Evolutionary conservation across 176 grass and related monocot genomes (phyloP).

Genomic region (Echinochloa phyllopogon): DNA sequence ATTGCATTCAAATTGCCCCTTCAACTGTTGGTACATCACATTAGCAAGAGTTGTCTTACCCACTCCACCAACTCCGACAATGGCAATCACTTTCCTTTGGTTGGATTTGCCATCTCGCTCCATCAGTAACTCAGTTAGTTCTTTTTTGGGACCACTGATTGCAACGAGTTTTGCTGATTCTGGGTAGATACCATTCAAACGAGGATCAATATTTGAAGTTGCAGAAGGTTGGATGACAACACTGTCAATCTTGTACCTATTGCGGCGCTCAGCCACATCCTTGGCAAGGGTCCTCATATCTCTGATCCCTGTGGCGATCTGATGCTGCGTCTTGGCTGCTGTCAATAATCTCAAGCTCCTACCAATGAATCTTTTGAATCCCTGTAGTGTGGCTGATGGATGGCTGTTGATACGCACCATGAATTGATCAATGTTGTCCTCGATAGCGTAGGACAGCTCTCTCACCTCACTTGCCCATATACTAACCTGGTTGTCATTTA

Average conservation of each 20-base stretch:
- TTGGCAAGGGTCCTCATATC: not conserved
- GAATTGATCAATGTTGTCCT: slow-evolving; percentile 27
- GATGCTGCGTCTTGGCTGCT: not conserved
- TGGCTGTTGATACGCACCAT: not conserved
- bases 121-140: not conserved
- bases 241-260: slow-evolving; percentile 6
- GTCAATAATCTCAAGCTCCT: not conserved
- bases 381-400: not conserved
- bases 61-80: slow-evolving; percentile 34
- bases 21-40: slow-evolving; percentile 15
- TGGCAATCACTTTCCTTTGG: slow-evolving; percentile 30
- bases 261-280: slow-evolving; percentile 19
- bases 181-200: slow-evolving; percentile 27
- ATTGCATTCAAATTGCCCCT: not conserved
- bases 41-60: slow-evolving; percentile 45
- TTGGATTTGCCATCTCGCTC: not conserved
- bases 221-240: not conserved
- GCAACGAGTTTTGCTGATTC: slow-evolving; percentile 11
- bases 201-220: not conserved
- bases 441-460: slow-evolving; percentile 15
- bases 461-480: slow-evolving; percentile 4
- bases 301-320: not conserved
- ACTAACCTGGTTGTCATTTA: not conserved
- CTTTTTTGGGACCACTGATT: not conserved
- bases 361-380: not conserved